Percentiles rank a stretch among this genome's conserved stretches.
Conservation (phyloP, 2,329 filamentous ascomycete genomes). For the Delphinella strobiligena region DNA sequence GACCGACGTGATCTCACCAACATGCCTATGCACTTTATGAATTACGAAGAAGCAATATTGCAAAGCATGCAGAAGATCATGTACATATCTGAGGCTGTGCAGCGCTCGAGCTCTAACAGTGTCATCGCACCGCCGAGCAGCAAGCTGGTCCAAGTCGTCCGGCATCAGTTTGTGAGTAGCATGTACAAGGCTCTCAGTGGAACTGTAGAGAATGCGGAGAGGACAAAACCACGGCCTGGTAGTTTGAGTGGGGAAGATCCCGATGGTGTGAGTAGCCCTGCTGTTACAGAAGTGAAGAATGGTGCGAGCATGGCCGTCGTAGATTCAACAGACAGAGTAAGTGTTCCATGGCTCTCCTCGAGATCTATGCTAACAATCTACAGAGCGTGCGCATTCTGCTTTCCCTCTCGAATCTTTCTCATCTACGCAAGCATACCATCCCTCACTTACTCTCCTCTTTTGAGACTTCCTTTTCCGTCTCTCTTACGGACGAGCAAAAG, state of each 20-base stretch:
- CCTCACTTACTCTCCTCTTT: conserved; percentile 85
- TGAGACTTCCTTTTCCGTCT: conserved; percentile 86
- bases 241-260: conserved; percentile 43
- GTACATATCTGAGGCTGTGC: conserved; percentile 78
- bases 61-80: conserved; percentile 88
- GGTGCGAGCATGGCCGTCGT: conserved; percentile 23
- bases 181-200: conserved; percentile 89
- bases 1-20: conserved; percentile 80
- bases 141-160: conserved; percentile 82
- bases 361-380: not conserved
- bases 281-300: not conserved
- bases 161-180: conserved; percentile 84
- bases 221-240: conserved; percentile 45
- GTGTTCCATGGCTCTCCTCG: conserved; percentile 11
- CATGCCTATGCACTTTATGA: conserved; percentile 76
- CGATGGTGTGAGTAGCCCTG: conserved; percentile 31
- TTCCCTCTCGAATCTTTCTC: conserved; percentile 82
- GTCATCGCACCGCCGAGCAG: conserved; percentile 76
- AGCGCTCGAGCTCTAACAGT: conserved; percentile 58
- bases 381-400: conserved; percentile 67
- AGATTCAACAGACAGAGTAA: conserved; percentile 42
- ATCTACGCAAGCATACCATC: conserved; percentile 68
- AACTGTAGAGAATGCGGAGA: conserved; percentile 93
- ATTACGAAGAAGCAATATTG: conserved; percentile 73
- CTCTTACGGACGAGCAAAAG: conserved; percentile 84